Percentiles rank a stretch among this genome's conserved stretches.
phyloP scores from a whole-genome alignment of 768 basidiomycete species.

The Pholiota molesta region DNA sequence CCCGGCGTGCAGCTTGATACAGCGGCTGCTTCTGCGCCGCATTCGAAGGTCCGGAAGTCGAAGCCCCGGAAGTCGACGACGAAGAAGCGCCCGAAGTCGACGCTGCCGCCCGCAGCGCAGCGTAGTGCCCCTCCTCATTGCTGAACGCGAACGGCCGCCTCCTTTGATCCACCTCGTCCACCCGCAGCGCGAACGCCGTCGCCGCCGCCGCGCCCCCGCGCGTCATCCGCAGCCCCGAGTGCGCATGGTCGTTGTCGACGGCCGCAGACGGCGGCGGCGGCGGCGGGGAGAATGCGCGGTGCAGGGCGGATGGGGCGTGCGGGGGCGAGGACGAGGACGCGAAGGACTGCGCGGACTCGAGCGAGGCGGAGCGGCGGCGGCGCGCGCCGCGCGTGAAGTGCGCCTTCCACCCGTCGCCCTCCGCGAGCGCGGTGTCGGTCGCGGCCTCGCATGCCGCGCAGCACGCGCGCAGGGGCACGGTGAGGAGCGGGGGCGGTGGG shows the following conservation, averaged over 20 bases:
- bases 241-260: slow-evolving; percentile 23
- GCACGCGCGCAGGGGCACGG: slow-evolving; percentile 73
- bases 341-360: slow-evolving; percentile 22
- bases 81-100: slow-evolving; percentile 1
- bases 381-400: slow-evolving; percentile 66
- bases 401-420: slow-evolving; percentile 64
- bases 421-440: slow-evolving; percentile 57
- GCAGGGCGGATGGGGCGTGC: neutral
- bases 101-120: slow-evolving; percentile 2
- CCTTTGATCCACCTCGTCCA: slow-evolving; percentile 69
- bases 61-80: neutral
- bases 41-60: neutral
- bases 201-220: slow-evolving; percentile 6
- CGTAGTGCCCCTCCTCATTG: slow-evolving; percentile 30
- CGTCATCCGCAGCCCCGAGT: neutral
- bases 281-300: neutral
- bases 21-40: neutral
- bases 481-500: slow-evolving; percentile 41
- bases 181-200: slow-evolving; percentile 44
- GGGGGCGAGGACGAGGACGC: slow-evolving; percentile 30
- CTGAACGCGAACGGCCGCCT: slow-evolving; percentile 38
- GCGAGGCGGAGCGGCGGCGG: slow-evolving; percentile 54
- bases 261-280: neutral
- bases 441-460: slow-evolving; percentile 63
- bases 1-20: neutral